phyloP scores from a whole-genome alignment of 2,329 filamentous ascomycete genomes.

The Neofusicoccum sp. region DNA sequence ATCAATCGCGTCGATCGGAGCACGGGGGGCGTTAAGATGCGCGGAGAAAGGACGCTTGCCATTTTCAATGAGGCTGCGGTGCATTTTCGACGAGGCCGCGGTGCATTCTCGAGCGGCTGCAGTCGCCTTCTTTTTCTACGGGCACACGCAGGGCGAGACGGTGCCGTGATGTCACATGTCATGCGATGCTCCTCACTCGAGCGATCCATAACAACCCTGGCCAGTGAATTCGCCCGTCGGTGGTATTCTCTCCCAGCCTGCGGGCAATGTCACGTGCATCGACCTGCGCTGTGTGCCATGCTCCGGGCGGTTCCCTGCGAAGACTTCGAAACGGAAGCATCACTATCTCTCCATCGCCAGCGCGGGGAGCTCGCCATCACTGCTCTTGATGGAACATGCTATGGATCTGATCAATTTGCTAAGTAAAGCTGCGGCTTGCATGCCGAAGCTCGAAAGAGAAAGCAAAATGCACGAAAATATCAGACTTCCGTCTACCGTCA shows the following conservation, averaged over 20 bases:
- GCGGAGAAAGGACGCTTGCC: neutral
- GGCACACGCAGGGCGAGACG: neutral
- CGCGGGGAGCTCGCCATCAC: neutral
- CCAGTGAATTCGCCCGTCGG: too few species aligned
- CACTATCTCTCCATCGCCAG: too few species aligned
- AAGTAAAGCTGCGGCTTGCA: neutral
- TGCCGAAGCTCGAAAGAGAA: neutral
- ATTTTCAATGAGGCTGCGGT: neutral
- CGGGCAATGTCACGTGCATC: too few species aligned
- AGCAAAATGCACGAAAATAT: neutral
- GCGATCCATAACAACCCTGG: too few species aligned
- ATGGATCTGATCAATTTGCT: neutral
- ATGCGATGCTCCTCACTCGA: neutral
- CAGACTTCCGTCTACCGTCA: neutral
- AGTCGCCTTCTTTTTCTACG: neutral
- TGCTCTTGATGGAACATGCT: neutral
- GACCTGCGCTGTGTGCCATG: neutral
- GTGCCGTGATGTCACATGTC: slow-evolving; percentile 12
- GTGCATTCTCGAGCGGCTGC: neutral
- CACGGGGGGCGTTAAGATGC: neutral
- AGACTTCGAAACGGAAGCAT: too few species aligned
- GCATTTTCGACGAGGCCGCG: too few species aligned
- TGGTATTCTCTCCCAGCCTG: too few species aligned
- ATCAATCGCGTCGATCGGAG: slow-evolving; percentile 9
- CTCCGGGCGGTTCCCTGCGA: too few species aligned